phyloP scores from a whole-genome alignment of 2,329 filamentous ascomycete species.

The Cordyceps cateniannulata region DNA sequence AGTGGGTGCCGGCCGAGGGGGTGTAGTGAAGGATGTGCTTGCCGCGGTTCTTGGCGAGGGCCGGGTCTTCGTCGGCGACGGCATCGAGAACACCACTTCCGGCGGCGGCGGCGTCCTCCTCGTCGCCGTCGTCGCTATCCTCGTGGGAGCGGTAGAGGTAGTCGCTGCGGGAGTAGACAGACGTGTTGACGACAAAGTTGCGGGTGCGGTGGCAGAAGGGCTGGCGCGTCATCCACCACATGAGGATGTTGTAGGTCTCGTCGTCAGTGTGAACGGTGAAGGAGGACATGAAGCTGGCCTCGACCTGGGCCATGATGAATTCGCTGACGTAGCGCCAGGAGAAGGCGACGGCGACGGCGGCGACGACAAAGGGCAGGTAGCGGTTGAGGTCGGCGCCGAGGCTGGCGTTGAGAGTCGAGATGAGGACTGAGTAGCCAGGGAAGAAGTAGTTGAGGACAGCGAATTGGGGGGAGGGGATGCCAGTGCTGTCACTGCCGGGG shows the following conservation, averaged over 20 bases:
- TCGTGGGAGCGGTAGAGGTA: constrained; percentile 42
- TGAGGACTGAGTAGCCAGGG: constrained; percentile 56
- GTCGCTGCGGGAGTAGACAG: constrained; percentile 47
- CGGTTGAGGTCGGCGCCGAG: constrained; percentile 55
- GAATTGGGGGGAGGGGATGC: constrained; percentile 29
- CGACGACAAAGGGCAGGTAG: constrained; percentile 53
- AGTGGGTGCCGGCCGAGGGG: constrained; percentile 59
- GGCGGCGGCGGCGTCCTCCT: constrained; percentile 8
- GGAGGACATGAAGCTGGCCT: constrained; percentile 54
- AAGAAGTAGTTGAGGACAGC: constrained; percentile 56
- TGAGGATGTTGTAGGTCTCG: constrained; percentile 66
- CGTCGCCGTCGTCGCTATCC: constrained; percentile 31
- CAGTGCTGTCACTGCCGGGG: background rate
- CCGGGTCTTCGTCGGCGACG: background rate
- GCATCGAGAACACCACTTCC: background rate
- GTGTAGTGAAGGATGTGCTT: constrained; percentile 55
- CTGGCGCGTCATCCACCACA: constrained; percentile 62
- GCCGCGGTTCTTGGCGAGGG: constrained; percentile 15
- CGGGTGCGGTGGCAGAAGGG: constrained; percentile 52
- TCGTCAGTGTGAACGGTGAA: constrained; percentile 63
- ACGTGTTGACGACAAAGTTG: constrained; percentile 59
- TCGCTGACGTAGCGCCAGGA: constrained; percentile 46
- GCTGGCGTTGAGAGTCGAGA: constrained; percentile 46
- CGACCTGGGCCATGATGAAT: constrained; percentile 41
- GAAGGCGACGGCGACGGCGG: constrained; percentile 42